Base-by-base conservation (phyloP, 768 basidiomycete species). In the Boletus barrowsii region DNA sequence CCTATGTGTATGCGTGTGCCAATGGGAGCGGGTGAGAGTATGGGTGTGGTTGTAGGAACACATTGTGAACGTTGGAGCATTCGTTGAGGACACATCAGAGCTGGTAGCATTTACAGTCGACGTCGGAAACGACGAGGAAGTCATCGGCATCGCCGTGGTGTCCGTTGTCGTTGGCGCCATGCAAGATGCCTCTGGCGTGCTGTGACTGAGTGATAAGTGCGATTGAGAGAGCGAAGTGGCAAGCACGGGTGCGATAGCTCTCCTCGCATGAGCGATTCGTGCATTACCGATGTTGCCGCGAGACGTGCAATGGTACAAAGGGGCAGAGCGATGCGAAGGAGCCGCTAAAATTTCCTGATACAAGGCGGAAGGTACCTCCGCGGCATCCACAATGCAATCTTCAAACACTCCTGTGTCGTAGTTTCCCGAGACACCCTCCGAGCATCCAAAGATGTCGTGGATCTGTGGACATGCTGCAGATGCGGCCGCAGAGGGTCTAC, bases 401-500 rank as follows among this genome's bases (percentile, higher is more conserved):
- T 81, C 78, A 61, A 80, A 81, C 7, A 67, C 59, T 44, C 76
- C 79, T 42, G 67, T 60, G 55, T 63, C 72, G 57, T 80, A 82
- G 50, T 74, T 75, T 15, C 66, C 79, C 11, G 82, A 81, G 77
- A 83, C 83, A 61, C 86, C 83, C 82, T 84, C 87, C 5, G 36
- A 67, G 62, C 88, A 81, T 14, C 83, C 84, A 72, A 82, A 75
- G 24, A 73, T 53, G 49, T 80, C 77, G 64, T 77, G 75, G 57
- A 86, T 82, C 59, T 84, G 84, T 60, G 87, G 75, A 66, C 86
- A 90, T 60, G 76, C 72, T 4, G 63, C 67, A 1, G 82, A 78
- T 2, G 84, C 81, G 22, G 68, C 71, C 1, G 73, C 74, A 35
- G 68, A 69, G 24, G 80, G 78, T 51, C 81, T 82, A 69, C 86